Percentiles rank a stretch among this genome's conserved stretches.
Conservation (phyloP, 78 protist genomes). For the slime mould (Dictyostelium discoideum) region dicty_2.7 NC_007089.4:6112001-6112500, state of each 20-base stretch:
- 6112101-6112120: not conserved
- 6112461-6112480: conserved; percentile 4
- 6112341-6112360: not conserved
- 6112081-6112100: conserved; percentile 54
- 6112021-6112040: not conserved
- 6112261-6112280: not conserved
- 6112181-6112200: not conserved
- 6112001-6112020: not conserved
- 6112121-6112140: not conserved
- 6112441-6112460: not conserved
- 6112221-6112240: not conserved
- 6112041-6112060: not conserved
- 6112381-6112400: not conserved
- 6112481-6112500: not conserved
- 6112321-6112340: not conserved
- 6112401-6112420: not conserved
- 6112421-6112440: not conserved
- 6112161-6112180: conserved; percentile 23
- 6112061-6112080: not conserved
- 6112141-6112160: conserved; percentile 2
- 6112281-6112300: not conserved
- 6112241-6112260: not conserved
- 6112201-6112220: not conserved
- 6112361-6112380: not conserved
- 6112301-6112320: not conserved